A percentile compares a stretch with the other conserved stretches of the same genome.
These are phyloP conservation scores for Pseudoperonospora humuli DNA, from an alignment of 352 stramenopile species.

Conservation along the genomic window DNA sequence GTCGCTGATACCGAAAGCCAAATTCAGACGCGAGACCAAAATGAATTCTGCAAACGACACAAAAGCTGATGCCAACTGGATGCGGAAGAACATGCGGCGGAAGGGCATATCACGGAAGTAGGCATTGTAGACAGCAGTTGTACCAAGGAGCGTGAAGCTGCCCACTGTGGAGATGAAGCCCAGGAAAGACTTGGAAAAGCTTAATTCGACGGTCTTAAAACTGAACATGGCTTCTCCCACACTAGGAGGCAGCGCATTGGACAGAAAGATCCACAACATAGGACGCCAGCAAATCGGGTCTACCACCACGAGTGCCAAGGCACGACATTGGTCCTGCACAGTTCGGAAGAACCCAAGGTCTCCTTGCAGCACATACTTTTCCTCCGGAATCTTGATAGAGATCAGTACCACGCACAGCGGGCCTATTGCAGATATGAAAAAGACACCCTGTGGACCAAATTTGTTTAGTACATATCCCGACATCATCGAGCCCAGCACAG, in stretches of 20 bases:
- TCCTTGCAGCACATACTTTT: conserved; percentile 25
- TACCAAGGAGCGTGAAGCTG: conserved; percentile 59
- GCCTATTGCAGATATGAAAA: conserved; percentile 65
- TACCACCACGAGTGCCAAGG: conserved; percentile 48
- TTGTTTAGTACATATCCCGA: conserved; percentile 50
- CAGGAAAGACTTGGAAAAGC: conserved; percentile 73
- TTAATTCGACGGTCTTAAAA: conserved; percentile 70
- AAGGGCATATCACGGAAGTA: conserved; percentile 77
- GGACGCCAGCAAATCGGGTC: conserved; percentile 72
- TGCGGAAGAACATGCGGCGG: conserved; percentile 65
- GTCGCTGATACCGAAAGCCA: conserved; percentile 49
- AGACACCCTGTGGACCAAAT: conserved; percentile 56
- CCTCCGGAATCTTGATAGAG: conserved; percentile 52
- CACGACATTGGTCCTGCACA: conserved; percentile 39
- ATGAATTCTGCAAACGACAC: conserved; percentile 66
- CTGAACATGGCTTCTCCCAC: conserved; percentile 79
- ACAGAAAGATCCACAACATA: conserved; percentile 79
- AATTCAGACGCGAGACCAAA: conserved; percentile 62
- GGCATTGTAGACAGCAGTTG: conserved; percentile 69
- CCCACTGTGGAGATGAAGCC: conserved; percentile 72
- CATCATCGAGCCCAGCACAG: conserved; percentile 61
- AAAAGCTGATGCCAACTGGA: conserved; percentile 57
- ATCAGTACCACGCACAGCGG: conserved; percentile 57
- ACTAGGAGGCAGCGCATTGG: conserved; percentile 59
- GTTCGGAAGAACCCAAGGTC: conserved; percentile 41